Percentiles rank a stretch among this genome's conserved stretches.
These are phyloP conservation scores for Rhytidiadelphus loreus DNA, from an alignment of 225 moss, liverwort and hornwort genomes.

Conservation along the genomic window DNA sequence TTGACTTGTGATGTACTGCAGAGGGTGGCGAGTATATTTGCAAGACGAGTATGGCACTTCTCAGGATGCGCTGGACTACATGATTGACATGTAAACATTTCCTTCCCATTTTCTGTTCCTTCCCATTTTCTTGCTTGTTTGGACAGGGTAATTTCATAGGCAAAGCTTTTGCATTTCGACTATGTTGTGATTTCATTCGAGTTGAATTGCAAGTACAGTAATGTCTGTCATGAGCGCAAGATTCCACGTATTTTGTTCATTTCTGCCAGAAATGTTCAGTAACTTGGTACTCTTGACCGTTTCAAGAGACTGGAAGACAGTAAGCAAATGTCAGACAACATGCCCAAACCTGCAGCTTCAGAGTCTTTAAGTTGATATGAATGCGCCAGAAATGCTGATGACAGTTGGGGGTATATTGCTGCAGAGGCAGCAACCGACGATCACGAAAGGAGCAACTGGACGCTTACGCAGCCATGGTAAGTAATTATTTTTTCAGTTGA, in stretches of 20 bases:
- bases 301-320: neutral
- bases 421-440: slow-evolving; percentile 80
- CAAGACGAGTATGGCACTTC: slow-evolving; percentile 92
- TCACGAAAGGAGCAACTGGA: slow-evolving; percentile 77
- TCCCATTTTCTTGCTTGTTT: neutral
- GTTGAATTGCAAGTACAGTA: neutral
- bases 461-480: slow-evolving; percentile 91
- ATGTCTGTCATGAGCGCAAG: neutral
- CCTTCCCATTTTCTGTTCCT: neutral
- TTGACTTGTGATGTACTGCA: slow-evolving; percentile 12
- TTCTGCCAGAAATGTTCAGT: neutral
- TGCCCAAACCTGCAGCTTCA: neutral
- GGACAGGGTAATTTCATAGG: neutral
- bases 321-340: neutral
- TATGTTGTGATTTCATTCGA: neutral
- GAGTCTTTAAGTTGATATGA: neutral
- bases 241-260: neutral
- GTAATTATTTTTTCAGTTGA: neutral
- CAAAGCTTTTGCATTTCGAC: neutral
- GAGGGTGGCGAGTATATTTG: slow-evolving; percentile 92
- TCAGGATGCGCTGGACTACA: slow-evolving; percentile 76
- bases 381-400: neutral
- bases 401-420: neutral
- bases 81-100: slow-evolving; percentile 63
- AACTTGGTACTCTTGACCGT: neutral